Evolutionary conservation across 164 flowering plant genomes (phyloP).

Genomic region (Taxillus chinensis): DNA sequence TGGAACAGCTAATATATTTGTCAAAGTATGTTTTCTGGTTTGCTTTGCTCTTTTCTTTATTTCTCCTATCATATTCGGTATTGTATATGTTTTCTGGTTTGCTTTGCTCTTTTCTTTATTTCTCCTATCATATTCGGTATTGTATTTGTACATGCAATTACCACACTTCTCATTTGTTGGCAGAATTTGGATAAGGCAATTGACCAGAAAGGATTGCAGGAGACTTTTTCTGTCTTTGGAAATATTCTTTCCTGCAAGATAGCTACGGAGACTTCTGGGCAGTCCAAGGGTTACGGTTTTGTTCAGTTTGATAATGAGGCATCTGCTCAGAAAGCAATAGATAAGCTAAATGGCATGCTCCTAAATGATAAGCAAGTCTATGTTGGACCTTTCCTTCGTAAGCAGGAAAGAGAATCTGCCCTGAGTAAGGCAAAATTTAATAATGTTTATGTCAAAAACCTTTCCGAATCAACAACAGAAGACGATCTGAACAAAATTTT

Average conservation of each 20-base stretch:
- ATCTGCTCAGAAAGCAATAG: constrained; percentile 63
- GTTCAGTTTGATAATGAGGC: constrained; percentile 62
- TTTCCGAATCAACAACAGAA: constrained; percentile 49
- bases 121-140: too few relatives aligned
- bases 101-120: background rate
- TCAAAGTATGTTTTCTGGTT: constrained; percentile 32
- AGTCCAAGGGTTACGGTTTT: constrained; percentile 70
- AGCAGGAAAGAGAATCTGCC: constrained; percentile 54
- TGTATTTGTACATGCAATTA: too few relatives aligned
- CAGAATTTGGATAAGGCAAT: constrained; percentile 73
- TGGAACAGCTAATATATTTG: constrained; percentile 58
- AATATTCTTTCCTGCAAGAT: constrained; percentile 64
- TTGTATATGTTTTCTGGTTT: background rate
- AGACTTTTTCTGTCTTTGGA: constrained; percentile 69
- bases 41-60: background rate
- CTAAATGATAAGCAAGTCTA: constrained; percentile 66
- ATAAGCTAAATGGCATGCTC: constrained; percentile 70
- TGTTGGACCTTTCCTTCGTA: constrained; percentile 66
- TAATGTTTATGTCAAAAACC: constrained; percentile 62
- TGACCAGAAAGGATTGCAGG: constrained; percentile 64
- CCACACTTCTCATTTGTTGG: background rate
- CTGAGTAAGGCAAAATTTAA: constrained; percentile 38
- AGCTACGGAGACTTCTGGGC: constrained; percentile 51
- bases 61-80: too few relatives aligned
- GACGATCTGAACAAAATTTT: constrained; percentile 47